Conservation (phyloP, 2,329 filamentous ascomycete species). For the Aschersonia sp. region DNA sequence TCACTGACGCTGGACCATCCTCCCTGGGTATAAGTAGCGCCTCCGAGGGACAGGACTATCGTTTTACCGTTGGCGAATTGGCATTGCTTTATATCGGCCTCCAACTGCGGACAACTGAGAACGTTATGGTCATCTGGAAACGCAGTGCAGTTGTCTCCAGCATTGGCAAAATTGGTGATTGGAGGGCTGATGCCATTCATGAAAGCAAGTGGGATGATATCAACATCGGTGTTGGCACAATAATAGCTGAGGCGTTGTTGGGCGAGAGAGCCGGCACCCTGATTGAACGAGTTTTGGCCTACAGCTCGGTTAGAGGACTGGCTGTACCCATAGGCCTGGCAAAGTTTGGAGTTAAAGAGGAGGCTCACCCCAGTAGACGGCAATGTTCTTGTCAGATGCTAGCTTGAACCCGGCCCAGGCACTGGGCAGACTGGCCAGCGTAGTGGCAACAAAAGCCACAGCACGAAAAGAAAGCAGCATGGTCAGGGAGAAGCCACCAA, state of each 20-base stretch:
- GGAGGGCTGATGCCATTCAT: slow-evolving; percentile 39
- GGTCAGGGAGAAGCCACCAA: not conserved
- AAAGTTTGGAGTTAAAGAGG: not conserved
- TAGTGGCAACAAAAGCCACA: slow-evolving; percentile 7
- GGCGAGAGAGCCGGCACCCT: slow-evolving; percentile 8
- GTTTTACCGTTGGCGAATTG: slow-evolving; percentile 50
- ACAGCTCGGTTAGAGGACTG: not conserved
- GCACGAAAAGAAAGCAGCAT: slow-evolving; percentile 1
- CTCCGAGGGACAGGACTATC: slow-evolving; percentile 57
- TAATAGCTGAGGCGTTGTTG: slow-evolving; percentile 6
- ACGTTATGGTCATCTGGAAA: slow-evolving; percentile 24
- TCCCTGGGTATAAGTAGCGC: slow-evolving; percentile 54
- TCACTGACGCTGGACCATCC: slow-evolving; percentile 41
- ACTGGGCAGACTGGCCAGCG: slow-evolving; percentile 12
- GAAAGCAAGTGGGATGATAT: slow-evolving; percentile 49
- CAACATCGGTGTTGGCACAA: slow-evolving; percentile 2
- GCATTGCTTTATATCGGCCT: slow-evolving; percentile 41
- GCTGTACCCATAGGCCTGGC: not conserved
- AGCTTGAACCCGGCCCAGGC: slow-evolving; percentile 28
- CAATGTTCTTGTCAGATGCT: slow-evolving; percentile 36
- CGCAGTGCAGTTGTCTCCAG: slow-evolving; percentile 42
- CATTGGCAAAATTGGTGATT: slow-evolving; percentile 49
- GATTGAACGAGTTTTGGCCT: slow-evolving; percentile 46
- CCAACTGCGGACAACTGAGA: slow-evolving; percentile 48
- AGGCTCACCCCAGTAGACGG: slow-evolving; percentile 49